Base-by-base conservation (phyloP, 352 stramenopile genomes). In the Globisporangium rhizosaccharum region DNA sequence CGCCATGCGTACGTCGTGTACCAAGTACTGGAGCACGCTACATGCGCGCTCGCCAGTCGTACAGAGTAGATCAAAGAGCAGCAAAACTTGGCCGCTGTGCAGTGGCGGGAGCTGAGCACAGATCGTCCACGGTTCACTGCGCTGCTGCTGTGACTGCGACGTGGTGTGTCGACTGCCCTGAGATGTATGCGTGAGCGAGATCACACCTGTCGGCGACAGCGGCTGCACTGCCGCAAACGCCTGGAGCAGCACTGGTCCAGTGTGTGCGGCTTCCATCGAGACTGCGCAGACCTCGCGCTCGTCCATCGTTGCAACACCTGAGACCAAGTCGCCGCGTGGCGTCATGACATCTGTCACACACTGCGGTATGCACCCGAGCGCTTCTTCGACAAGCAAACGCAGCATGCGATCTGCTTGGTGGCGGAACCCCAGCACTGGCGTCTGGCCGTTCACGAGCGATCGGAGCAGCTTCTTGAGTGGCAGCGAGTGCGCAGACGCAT, bases 51-150 rank as follows among this genome's bases (percentile, higher is more conserved):
- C 61, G 18, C 79, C 79, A 18, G 75, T 89, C 2, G 64, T 56
- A 46, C 79, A 89, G 36, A 66, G 33, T 8, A 71, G 63, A 44
- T 82, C 69, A 14, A 86, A 64, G 25, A 87, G 59, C 45, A 85
- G 45, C 18, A 82, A 54, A 9, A 66, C 51, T n/a, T 76, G 71
- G 6, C 44, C 49, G 15, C 59, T 20, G 25, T 65, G 39, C 18
- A 84, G 18, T 3, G 51, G 37, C 10, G 73, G 73, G 17, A 85
- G 20, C 18, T 72, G 71, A 6, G 60, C 62, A 9, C 63, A 62
- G 30, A 79, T 55, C 0, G 14, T 37, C 63, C 59, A 74, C 15
- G 33, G 5, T 5, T 39, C 33, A 12, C 33, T 39, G 10, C 10
- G 33, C 2, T 41, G 28, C 12, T 25, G 11, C n/a, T 57, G 46